Evolutionary conservation across 2,329 filamentous ascomycete species (phyloP).

Genomic region (Septoria linicola): DNA sequence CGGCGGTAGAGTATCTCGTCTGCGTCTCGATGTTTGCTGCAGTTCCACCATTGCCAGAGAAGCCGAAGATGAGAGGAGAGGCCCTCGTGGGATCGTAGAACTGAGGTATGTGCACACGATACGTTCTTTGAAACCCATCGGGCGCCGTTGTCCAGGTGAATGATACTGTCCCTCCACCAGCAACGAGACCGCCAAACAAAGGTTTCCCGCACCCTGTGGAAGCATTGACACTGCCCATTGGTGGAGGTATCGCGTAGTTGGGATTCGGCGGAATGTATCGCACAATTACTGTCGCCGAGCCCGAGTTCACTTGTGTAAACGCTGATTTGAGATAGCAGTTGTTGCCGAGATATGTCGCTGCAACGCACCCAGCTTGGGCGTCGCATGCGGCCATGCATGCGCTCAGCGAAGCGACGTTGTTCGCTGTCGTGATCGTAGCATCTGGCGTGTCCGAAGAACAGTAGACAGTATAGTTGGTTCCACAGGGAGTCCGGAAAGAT

Average conservation of each 20-base stretch:
- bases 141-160: conserved; percentile 22
- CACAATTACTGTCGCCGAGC: too few species aligned
- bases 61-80: conserved; percentile 47
- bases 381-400: not conserved
- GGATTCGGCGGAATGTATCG: too few species aligned
- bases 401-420: not conserved
- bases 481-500: not conserved
- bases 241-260: conserved; percentile 20
- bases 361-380: not conserved
- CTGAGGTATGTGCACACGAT: conserved; percentile 40
- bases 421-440: not conserved
- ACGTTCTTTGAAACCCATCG: conserved; percentile 37
- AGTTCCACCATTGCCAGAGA: conserved; percentile 44
- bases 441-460: not conserved
- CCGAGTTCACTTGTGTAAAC: too few species aligned
- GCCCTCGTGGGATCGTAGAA: conserved; percentile 41
- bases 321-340: not conserved
- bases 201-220: conserved; percentile 30
- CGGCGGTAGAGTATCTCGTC: conserved; percentile 45
- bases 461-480: not conserved
- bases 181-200: conserved; percentile 24
- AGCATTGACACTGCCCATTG: conserved; percentile 19
- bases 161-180: conserved; percentile 23
- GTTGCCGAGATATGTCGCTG: not conserved
- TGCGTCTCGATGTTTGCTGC: conserved; percentile 42